A percentile compares a stretch with the other conserved stretches of the same genome.
These are phyloP conservation scores for Cordyceps tenuipes DNA, from an alignment of 2,329 filamentous ascomycete species.

Conservation along the genomic window DNA sequence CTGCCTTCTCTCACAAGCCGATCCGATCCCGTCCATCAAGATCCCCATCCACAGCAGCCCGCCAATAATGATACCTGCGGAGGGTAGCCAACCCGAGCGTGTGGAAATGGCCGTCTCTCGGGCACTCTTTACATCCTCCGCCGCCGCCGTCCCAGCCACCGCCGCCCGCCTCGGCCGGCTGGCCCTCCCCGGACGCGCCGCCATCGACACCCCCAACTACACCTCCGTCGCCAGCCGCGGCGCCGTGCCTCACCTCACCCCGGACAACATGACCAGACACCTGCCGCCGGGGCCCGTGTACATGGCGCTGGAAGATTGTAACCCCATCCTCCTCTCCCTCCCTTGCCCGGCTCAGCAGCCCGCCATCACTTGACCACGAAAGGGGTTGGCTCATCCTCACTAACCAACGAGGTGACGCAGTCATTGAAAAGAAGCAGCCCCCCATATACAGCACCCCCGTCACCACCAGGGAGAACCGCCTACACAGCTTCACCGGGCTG, in stretches of 20 bases:
- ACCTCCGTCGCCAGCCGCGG: constrained; percentile 76
- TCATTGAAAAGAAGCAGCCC: constrained; percentile 46
- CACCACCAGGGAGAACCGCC: constrained; percentile 34
- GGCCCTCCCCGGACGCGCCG: constrained; percentile 48
- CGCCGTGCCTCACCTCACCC: constrained; percentile 77
- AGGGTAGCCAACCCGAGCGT: constrained; percentile 10
- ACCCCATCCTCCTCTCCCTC: constrained; percentile 22
- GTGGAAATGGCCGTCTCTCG: constrained; percentile 18
- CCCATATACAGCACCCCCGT: constrained; percentile 38
- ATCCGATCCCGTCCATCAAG: neutral
- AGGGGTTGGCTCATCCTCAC: no score
- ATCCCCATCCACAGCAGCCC: neutral
- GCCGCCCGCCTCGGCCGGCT: constrained; percentile 61
- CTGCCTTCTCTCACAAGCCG: neutral
- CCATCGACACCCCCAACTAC: constrained; percentile 77
- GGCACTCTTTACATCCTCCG: constrained; percentile 34
- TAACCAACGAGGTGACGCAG: constrained; percentile 23
- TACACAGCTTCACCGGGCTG: constrained; percentile 71
- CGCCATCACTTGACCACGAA: no score
- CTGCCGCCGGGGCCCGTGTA: constrained; percentile 63
- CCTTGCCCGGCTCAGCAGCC: neutral
- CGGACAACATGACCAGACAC: constrained; percentile 65
- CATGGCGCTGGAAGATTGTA: constrained; percentile 88
- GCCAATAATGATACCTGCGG: constrained; percentile 2
- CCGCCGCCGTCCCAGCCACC: constrained; percentile 28